Evolutionary conservation across 805 yeast species (phyloP).

Genomic region (Pichia rugopelliculosa): DNA sequence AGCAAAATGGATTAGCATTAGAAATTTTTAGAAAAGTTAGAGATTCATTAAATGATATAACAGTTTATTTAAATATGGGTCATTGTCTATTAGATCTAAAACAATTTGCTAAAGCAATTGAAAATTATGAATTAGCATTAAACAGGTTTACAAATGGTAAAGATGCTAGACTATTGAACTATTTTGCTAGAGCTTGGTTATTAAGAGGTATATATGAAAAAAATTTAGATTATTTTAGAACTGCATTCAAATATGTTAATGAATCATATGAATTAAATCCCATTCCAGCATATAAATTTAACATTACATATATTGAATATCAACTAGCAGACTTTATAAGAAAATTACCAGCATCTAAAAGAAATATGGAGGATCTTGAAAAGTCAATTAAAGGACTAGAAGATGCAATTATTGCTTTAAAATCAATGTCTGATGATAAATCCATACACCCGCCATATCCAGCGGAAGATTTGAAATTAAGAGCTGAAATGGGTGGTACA

Average conservation of each 20-base stretch:
- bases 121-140: slow-evolving; percentile 76
- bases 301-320: slow-evolving; percentile 75
- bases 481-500: slow-evolving; percentile 84
- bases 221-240: slow-evolving; percentile 50
- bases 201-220: slow-evolving; percentile 66
- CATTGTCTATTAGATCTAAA: slow-evolving; percentile 79
- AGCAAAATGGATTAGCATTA: slow-evolving; percentile 65
- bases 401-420: slow-evolving; percentile 53
- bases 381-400: slow-evolving; percentile 48
- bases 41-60: slow-evolving; percentile 79
- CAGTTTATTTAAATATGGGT: slow-evolving; percentile 79
- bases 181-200: slow-evolving; percentile 86
- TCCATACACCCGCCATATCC: slow-evolving; percentile 64
- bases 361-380: slow-evolving; percentile 57
- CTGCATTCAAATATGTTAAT: slow-evolving; percentile 55
- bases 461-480: slow-evolving; percentile 68
- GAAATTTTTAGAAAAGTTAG: slow-evolving; percentile 83
- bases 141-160: slow-evolving; percentile 53
- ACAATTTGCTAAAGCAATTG: slow-evolving; percentile 81
- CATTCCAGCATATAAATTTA: slow-evolving; percentile 53
- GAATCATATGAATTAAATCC: slow-evolving; percentile 42
- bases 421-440: slow-evolving; percentile 46
- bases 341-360: slow-evolving; percentile 49
- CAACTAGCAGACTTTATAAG: slow-evolving; percentile 80
- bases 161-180: slow-evolving; percentile 59